A percentile compares a stretch with the other conserved stretches of the same genome.
Evolutionary conservation across 164 flowering plant genomes (phyloP).

Genomic region (Magnolia kwangsiensis): DNA sequence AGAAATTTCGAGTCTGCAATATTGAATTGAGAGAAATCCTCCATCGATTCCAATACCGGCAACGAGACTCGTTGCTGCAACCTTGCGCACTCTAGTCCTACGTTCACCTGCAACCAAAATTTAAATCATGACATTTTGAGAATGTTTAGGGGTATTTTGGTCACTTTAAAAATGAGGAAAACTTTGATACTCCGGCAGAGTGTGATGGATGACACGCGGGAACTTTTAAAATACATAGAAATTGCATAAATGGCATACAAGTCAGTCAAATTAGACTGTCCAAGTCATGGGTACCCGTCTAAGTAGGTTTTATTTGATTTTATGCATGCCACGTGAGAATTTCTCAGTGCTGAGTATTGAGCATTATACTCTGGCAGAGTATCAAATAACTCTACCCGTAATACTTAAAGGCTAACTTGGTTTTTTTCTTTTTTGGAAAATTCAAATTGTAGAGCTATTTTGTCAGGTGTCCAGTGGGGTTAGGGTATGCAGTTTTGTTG

Average conservation of each 20-base stretch:
- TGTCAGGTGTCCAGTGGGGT: too few species aligned
- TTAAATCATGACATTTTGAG: neutral
- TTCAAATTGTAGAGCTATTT: too few species aligned
- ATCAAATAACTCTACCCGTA: too few species aligned
- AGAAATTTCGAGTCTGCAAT: conserved; percentile 20
- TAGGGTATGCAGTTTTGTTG: too few species aligned
- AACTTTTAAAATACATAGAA: too few species aligned
- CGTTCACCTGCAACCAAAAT: conserved; percentile 47
- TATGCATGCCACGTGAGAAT: too few species aligned
- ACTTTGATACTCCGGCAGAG: neutral
- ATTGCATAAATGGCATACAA: neutral
- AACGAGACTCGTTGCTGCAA: conserved; percentile 60
- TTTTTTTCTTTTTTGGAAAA: too few species aligned
- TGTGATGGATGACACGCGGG: too few species aligned
- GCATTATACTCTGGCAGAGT: too few species aligned
- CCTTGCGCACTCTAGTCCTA: conserved; percentile 79
- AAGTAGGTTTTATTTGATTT: neutral
- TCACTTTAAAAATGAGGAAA: neutral
- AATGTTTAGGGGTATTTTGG: neutral
- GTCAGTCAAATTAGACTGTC: neutral
- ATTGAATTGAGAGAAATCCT: conserved; percentile 47
- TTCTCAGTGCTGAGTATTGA: too few species aligned
- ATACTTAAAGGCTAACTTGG: too few species aligned
- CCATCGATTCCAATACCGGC: conserved; percentile 60
- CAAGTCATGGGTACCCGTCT: neutral